Conservation (phyloP, 352 stramenopile species). For the Phytophthora boehmeriae region DNA sequence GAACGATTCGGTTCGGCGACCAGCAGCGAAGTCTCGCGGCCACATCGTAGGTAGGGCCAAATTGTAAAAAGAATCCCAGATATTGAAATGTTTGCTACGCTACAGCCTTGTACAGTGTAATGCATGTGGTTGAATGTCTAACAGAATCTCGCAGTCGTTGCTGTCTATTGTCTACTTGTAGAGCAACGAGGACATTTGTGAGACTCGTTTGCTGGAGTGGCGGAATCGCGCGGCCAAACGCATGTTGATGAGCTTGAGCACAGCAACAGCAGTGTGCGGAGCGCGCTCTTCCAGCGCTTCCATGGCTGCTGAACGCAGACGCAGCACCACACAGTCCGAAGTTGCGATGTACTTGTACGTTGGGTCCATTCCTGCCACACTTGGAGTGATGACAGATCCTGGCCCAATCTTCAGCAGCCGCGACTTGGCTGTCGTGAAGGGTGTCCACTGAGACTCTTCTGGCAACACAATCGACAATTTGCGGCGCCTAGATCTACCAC, state of each 20-base stretch:
- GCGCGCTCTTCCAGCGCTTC: conserved; percentile 56
- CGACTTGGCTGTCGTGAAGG: conserved; percentile 66
- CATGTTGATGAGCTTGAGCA: conserved; percentile 74
- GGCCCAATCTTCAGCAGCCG: conserved; percentile 77
- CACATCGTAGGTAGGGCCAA: conserved; percentile 3
- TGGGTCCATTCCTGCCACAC: conserved; percentile 40
- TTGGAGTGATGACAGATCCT: conserved; percentile 73
- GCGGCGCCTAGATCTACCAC: conserved; percentile 14
- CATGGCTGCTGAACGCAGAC: conserved; percentile 62
- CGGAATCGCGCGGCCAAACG: conserved; percentile 66
- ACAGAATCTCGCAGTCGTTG: neutral
- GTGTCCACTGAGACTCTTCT: conserved; percentile 64
- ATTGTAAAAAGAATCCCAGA: conserved; percentile 19
- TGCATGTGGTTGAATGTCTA: conserved; percentile 19
- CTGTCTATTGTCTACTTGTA: conserved; percentile 57
- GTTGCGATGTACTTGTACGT: conserved; percentile 73
- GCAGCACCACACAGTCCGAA: conserved; percentile 67
- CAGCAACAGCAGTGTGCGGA: conserved; percentile 72
- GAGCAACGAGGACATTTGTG: conserved; percentile 76
- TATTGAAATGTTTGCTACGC: conserved; percentile 9
- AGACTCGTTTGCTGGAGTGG: conserved; percentile 76
- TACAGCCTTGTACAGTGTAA: conserved; percentile 1
- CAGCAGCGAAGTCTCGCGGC: conserved; percentile 30
- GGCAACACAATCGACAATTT: conserved; percentile 48
- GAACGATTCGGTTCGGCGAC: conserved; percentile 31